A percentile compares a stretch with the other conserved stretches of the same genome.
These are phyloP conservation scores for Thermothielavioides terrestris DNA, from an alignment of 495 filamentous ascomycete genomes.

Conservation along the genomic window DNA sequence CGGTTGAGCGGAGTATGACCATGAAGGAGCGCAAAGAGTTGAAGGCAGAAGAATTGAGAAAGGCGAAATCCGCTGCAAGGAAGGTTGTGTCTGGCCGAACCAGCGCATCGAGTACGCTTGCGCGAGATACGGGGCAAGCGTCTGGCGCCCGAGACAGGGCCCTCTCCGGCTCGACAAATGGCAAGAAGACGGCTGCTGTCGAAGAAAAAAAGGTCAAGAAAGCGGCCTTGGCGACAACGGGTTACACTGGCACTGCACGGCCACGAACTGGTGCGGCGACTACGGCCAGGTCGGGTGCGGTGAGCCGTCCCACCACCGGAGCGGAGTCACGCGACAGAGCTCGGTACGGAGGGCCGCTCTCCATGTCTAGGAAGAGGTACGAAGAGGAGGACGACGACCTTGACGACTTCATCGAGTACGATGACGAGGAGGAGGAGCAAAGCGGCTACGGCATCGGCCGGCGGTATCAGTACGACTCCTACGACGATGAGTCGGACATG, in stretches of 20 bases:
- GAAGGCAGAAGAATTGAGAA: slow-evolving; percentile 28
- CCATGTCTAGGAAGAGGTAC: slow-evolving; percentile 30
- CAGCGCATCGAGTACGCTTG: slow-evolving; percentile 12
- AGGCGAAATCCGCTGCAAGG: slow-evolving; percentile 11
- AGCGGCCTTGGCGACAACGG: slow-evolving; percentile 46
- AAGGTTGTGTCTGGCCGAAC: slow-evolving; percentile 13
- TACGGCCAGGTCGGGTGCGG: slow-evolving; percentile 19
- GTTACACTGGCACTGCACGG: slow-evolving; percentile 49
- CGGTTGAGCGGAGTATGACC: slow-evolving; percentile 34
- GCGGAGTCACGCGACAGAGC: slow-evolving; percentile 17
- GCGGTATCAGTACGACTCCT: slow-evolving; percentile 24
- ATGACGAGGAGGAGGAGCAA: slow-evolving; percentile 42
- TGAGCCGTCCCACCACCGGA: slow-evolving; percentile 14
- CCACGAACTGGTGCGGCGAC: slow-evolving; percentile 29
- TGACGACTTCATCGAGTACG: slow-evolving; percentile 47
- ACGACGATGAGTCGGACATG: slow-evolving; percentile 47
- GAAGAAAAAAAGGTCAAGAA: slow-evolving; percentile 50
- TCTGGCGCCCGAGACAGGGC: slow-evolving; percentile 13
- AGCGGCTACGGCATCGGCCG: slow-evolving; percentile 21
- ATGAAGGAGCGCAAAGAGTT: slow-evolving; percentile 42
- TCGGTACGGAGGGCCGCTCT: slow-evolving; percentile 19
- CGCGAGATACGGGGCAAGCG: slow-evolving; percentile 11
- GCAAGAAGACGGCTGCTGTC: slow-evolving; percentile 13
- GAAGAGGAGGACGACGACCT: slow-evolving; percentile 49
- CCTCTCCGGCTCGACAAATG: slow-evolving; percentile 2